Base-by-base conservation (phyloP, 495 filamentous ascomycete species). In the Podospora fimiseda region DNA sequence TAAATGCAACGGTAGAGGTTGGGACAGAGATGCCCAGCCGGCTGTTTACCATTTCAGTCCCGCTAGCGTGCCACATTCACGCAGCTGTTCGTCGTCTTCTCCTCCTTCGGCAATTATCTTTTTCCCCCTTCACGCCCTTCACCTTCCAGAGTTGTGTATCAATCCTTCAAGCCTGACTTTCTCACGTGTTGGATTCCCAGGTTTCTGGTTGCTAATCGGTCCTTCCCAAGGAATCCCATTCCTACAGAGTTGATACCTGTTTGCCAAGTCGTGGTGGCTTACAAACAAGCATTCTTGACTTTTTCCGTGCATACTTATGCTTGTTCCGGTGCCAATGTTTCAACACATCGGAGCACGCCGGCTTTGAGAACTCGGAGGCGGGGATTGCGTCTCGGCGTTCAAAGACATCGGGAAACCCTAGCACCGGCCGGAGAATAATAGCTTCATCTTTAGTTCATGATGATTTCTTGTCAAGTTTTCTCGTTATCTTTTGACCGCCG, bases 1-100 rank as follows among this genome's bases (percentile, higher is more conserved):
- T 51, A 51, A 51, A 51, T 51, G 49, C 39, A n/a, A 43, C 49
- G 44, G 44, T 24, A 30, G 14, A 33, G 23, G 7, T 23, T 24
- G 15, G 22, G 16, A 18, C 13, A 6, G n/a, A 0, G 20, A 30
- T 1, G 19, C 49, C 49, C 23, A 51, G 49, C 21, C 49, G 49
- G 49, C 39, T 43, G 3, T 30, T 27, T 43, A n/a, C 4, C 20
- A 1, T 43, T 15, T 14, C 33, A 27, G 5, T 43, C 49, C 49
- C 49, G 49, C 37, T 51, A 51, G 49, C 49, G 49, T 47, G 20
- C 21, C 19, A 9, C 18, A 18, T 22, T 44, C 22, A 20, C 13
- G 23, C 15, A 20, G 27, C n/a, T 21, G 16, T 14, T 11, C 27
- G 27, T 11, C 27, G 5, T 11, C 27, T 33, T 33, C 27, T 33